These are phyloP conservation scores for Pyrenophora tritici-repentis DNA, from an alignment of 2,329 filamentous ascomycete species.

Conservation along the genomic window DNA sequence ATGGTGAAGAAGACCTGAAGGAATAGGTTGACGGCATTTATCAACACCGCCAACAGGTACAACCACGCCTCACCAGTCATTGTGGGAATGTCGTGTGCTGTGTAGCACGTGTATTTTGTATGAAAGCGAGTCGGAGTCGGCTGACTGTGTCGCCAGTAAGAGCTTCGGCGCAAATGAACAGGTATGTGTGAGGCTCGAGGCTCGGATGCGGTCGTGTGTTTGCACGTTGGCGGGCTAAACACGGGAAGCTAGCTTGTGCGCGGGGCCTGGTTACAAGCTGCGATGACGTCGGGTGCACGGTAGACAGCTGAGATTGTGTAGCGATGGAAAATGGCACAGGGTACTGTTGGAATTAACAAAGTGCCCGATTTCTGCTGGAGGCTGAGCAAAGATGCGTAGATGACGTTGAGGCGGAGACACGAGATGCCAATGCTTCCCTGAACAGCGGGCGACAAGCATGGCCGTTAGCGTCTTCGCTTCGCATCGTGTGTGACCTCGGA, in stretches of 20 bases:
- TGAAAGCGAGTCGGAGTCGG: slow-evolving; percentile 11
- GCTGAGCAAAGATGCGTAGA: slow-evolving; percentile 38
- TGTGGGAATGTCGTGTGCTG: slow-evolving; percentile 47
- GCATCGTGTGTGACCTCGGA: slow-evolving; percentile 4
- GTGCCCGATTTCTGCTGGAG: slow-evolving; percentile 16
- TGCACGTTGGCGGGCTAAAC: slow-evolving; percentile 39
- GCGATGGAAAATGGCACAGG: slow-evolving; percentile 9
- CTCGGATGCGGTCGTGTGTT: slow-evolving; percentile 42
- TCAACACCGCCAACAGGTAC: slow-evolving; percentile 95
- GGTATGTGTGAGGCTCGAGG: slow-evolving; percentile 20
- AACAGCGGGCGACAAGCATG: slow-evolving; percentile 20
- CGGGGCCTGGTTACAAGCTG: slow-evolving; percentile 32
- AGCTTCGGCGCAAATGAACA: slow-evolving; percentile 20
- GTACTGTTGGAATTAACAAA: slow-evolving; percentile 1
- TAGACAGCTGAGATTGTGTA: slow-evolving; percentile 1
- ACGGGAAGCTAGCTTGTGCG: slow-evolving; percentile 42
- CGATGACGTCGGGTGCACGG: slow-evolving; percentile 30
- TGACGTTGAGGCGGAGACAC: slow-evolving; percentile 40
- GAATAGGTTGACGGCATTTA: slow-evolving; percentile 99
- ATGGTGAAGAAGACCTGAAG: slow-evolving; percentile 99
- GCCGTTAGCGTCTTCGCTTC: slow-evolving; percentile 24
- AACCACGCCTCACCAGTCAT: slow-evolving; percentile 99
- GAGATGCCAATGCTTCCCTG: slow-evolving; percentile 26
- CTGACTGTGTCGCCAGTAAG: slow-evolving; percentile 16
- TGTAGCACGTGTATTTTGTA: slow-evolving; percentile 23